Base-by-base conservation (phyloP, 2,329 filamentous ascomycete species). In the Neonectria ditissima region DNA sequence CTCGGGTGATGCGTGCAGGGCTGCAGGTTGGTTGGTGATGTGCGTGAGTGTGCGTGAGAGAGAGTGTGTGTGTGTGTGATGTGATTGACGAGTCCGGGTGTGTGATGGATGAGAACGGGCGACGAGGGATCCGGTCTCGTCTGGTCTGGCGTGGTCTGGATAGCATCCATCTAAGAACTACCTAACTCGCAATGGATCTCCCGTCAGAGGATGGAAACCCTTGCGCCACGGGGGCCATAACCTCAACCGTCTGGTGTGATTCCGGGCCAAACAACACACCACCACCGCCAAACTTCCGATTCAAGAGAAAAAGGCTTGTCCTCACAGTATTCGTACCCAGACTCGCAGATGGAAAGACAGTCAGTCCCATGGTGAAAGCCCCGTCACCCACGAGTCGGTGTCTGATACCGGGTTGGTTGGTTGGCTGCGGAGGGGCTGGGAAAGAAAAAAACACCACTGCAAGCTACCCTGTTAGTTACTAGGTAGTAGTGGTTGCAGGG, bases 1-100 rank as follows among this genome's bases (percentile, higher is more conserved):
- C 48, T 59, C 56, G 48, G 41, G 56, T 53, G 56, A 59, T 47
- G 56, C 30, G 39, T 59, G 48, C 56, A 59, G 47, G n/a, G n/a
- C 10, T 41, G 37, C 37, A 20, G 34, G 37, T 41, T 20, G 37
- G 37, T 41, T 41, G 37, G 37, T 41, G 37, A 41, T 41, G 37
- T 41, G 37, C n/a, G 37, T n/a, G n/a, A n/a, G n/a, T n/a, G n/a
- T n/a, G n/a, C n/a, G n/a, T n/a, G n/a, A n/a, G n/a, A n/a, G n/a
- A n/a, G n/a, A n/a, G n/a, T n/a, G n/a, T 41, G 37, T 41, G 37
- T 10, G 37, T 18, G 16, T 41, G 37, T 41, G 37, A 37, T 37
- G 34, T 37, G 34, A 32, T 32, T 32, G 30, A 32, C 14, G 32
- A 14, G 32, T 37, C n/a, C n/a, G 32, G 16, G 6, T 39, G 16